Conservation (phyloP, 2,329 filamentous ascomycete genomes). For the Simplicillium aogashimaense region DNA sequence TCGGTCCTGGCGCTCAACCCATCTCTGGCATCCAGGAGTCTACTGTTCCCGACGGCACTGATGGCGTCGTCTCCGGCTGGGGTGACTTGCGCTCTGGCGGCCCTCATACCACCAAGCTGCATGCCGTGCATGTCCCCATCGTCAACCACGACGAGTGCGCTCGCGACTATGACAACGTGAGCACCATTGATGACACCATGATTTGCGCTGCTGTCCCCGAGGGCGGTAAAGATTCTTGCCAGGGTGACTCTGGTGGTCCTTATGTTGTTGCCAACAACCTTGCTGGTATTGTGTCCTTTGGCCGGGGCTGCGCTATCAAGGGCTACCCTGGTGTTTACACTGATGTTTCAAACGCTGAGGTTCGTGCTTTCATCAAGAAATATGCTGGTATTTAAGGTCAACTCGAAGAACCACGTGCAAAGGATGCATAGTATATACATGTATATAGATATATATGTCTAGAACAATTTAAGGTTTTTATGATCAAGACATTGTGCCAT, state of each 20-base stretch:
- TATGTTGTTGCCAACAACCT: conserved; percentile 14
- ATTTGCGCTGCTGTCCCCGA: conserved; percentile 17
- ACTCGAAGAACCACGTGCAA: neutral
- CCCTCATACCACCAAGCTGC: neutral
- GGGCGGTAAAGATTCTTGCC: conserved; percentile 21
- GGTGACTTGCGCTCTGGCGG: neutral
- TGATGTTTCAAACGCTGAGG: conserved; percentile 10
- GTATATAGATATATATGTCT: neutral
- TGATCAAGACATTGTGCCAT: too few species aligned
- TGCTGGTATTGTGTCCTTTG: conserved; percentile 20
- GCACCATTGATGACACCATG: conserved; percentile 17
- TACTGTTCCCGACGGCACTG: neutral
- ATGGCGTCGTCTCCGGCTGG: neutral
- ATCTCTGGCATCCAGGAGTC: neutral
- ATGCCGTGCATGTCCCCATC: conserved; percentile 12
- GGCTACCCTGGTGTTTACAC: conserved; percentile 17
- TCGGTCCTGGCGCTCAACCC: neutral
- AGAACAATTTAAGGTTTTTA: too few species aligned
- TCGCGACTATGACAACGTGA: conserved; percentile 10
- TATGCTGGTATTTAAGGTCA: neutral
- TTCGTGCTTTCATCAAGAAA: conserved; percentile 15
- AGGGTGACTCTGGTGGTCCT: conserved; percentile 21
- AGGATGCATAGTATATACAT: neutral
- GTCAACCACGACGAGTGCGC: conserved; percentile 16
- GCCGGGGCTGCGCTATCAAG: conserved; percentile 16